Base-by-base conservation (phyloP, 139 green algal genomes). In the Astrephomene gubernaculifera region DNA sequence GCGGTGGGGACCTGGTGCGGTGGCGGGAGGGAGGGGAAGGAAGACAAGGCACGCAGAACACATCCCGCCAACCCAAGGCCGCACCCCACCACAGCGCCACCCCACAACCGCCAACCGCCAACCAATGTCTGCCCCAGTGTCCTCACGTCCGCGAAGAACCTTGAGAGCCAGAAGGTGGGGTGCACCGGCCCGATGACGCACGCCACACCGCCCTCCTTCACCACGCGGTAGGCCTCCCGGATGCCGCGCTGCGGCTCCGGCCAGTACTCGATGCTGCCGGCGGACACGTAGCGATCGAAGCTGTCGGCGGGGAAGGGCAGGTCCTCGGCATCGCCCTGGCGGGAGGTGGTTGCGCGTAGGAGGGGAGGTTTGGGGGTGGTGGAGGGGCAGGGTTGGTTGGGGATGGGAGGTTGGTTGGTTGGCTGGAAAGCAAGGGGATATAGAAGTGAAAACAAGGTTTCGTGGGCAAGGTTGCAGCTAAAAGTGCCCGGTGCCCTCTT, bases 241-340 rank as follows among this genome's bases (percentile, higher is more conserved):
- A 98, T 98, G 76, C 95, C 95, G 7, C 95, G 87, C 93, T 98
- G 95, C 2, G 95, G 95, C 75, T 83, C 75, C 38, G 75, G 75
- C 97, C 96, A 99, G 90, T 99, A 99, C 92, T 98, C 94, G 64
- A 98, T 98, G 88, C 89, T 94, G 52, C 96, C 96, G 2, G 96
- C 96, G 33, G 94, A 98, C 36, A 98, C 94, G 81, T 99, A 99
- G 45, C 96, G 91, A 88, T 99, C 96, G 88, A 96, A 97, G 33
- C 65, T 85, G 91, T 99, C 96, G 7, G 95, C 94, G 1, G 90
- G 45, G 81, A 99, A 97, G 9, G 96, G 97, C 71, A 99, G 89
- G 90, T 98, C 95, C 61, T 84, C 78, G 3, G 96, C 96, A 87
- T 99, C 96, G 27, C 97, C 96, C 93, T 97, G 88, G 12, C 12